Evolutionary conservation across 2,329 filamentous ascomycete species (phyloP).

Genomic region (Botryotinia narcissicola): DNA sequence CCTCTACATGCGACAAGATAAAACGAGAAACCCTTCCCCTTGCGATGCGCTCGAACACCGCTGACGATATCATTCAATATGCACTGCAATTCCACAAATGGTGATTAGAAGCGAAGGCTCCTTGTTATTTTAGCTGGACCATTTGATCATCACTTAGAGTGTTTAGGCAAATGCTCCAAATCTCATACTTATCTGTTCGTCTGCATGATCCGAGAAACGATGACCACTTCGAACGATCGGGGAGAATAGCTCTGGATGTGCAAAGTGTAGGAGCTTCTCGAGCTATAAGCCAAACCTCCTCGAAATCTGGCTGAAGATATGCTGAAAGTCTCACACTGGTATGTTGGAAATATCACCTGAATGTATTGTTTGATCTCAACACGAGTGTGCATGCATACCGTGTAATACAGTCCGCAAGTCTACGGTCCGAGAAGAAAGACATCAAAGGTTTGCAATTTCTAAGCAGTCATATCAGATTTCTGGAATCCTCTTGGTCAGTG

Average conservation of each 20-base stretch:
- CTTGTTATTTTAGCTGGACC: not conserved
- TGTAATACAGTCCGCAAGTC: not conserved
- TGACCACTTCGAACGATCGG: not conserved
- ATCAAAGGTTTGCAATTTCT: not conserved
- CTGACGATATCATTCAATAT: not conserved
- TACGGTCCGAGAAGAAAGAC: not conserved
- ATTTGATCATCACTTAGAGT: not conserved
- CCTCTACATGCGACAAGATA: not conserved
- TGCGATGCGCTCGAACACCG: not conserved
- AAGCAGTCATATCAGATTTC: not conserved
- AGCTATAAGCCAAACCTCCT: not conserved
- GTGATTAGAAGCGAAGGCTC: not conserved
- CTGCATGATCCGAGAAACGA: not conserved
- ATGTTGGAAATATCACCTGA: not conserved
- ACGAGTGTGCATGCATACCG: not conserved
- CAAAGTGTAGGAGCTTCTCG: not conserved
- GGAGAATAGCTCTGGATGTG: not conserved
- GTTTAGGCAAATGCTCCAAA: not conserved
- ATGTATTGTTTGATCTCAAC: not conserved
- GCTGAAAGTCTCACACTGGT: not conserved
- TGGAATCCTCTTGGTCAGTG: conserved; percentile 2
- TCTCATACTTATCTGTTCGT: not conserved
- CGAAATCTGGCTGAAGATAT: not conserved
- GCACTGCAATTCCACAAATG: not conserved
- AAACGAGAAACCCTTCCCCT: not conserved